Base-by-base conservation (phyloP, 441 rosid species). In the Populus hybrid region DNA sequence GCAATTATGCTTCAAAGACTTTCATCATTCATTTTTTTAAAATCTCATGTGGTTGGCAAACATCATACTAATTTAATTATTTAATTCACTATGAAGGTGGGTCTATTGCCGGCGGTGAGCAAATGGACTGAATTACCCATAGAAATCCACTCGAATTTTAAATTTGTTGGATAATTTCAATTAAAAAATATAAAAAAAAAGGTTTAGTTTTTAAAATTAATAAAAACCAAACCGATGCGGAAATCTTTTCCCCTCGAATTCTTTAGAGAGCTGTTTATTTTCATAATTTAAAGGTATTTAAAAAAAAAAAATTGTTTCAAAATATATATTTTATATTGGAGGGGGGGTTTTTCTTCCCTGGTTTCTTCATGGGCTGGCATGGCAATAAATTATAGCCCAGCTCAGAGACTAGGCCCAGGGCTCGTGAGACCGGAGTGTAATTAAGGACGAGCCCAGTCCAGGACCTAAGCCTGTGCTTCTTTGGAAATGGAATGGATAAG, bases 311-410 rank as follows among this genome's bases (percentile, higher is more conserved):
- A 24, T 24, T 28, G 32, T 30, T 30, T 30, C 32, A 30, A 30
- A 30, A 30, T 30, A 30, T 30, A 30, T 30, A 3, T 30, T 30
- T 30, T 30, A 30, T 30, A 30, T 30, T 30, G 9, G 40, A 8
- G 16, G 9, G n/a, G 59, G n/a, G 1, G 0, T 0, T 16, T 16
- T 6, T 50, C 59, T 16, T 50, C 59, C 19, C n/a, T 16, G 40
- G 7, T 50, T 50, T 0, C 61, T 53, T 53, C 61, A 16, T 53
- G 61, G 61, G 61, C 61, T 53, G 61, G 61, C n/a, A 53, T 53
- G 61, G 61, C n/a, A 1, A 53, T 53, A 1, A 18, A 53, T 4
- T 0, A 12, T 12, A 46, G 4, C 59, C 57, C 61, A 16, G 61
- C 2, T 18, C 61, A 53, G 61, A 53, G 61, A 18, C 61, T 18